A percentile compares a stretch with the other conserved stretches of the same genome.
Evolutionary conservation across 2,329 filamentous ascomycete species (phyloP).

Genomic region (Magnaporthales sp.): DNA sequence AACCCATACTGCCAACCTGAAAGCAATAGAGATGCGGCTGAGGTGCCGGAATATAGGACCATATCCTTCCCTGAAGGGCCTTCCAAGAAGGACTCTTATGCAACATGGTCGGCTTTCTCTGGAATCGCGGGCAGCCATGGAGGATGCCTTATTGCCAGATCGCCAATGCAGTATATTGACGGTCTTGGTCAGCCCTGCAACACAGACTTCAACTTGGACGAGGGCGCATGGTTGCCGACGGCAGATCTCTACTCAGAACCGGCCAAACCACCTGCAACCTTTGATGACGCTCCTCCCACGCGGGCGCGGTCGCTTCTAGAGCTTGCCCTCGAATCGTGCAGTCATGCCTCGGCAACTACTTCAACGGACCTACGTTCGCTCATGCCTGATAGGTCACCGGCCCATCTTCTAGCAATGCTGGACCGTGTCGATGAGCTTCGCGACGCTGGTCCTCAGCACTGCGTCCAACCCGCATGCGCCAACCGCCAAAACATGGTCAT

Average conservation of each 20-base stretch:
- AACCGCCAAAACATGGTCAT: conserved; percentile 33
- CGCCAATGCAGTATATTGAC: conserved; percentile 22
- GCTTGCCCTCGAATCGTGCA: conserved; percentile 37
- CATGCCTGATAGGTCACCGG: conserved; percentile 29
- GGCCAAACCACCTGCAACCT: conserved; percentile 2
- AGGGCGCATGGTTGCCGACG: conserved; percentile 9
- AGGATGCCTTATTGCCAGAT: conserved; percentile 14
- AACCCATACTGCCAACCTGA: conserved; percentile 48
- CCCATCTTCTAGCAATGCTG: conserved; percentile 30
- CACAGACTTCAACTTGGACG: neutral
- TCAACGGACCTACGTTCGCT: conserved; percentile 29
- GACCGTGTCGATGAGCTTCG: conserved; percentile 29
- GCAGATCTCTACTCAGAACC: conserved; percentile 13
- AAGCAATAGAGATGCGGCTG: neutral
- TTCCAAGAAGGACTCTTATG: neutral
- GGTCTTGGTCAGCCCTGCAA: conserved; percentile 11
- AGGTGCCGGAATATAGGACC: neutral
- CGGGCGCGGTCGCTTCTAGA: conserved; percentile 36
- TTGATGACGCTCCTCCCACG: conserved; percentile 7
- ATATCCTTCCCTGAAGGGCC: neutral
- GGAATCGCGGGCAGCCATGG: neutral
- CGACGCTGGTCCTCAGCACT: conserved; percentile 38
- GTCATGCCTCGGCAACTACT: conserved; percentile 28
- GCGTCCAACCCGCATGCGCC: conserved; percentile 36
- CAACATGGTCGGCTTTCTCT: neutral